Evolutionary conservation across 768 basidiomycete species (phyloP).

Genomic region (Hirschioporus abietinus): DNA sequence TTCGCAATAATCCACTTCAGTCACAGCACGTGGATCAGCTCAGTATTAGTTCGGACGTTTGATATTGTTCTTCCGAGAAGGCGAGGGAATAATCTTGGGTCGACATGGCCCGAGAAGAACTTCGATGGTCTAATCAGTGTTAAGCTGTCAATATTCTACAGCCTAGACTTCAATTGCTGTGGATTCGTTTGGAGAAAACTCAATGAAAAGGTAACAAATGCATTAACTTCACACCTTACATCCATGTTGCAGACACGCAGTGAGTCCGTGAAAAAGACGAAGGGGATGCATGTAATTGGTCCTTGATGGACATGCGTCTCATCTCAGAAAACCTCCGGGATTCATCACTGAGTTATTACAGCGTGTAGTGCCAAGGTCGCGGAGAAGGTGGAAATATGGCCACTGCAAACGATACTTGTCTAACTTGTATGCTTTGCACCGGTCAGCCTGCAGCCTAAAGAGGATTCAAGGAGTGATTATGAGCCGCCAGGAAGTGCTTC

Average conservation of each 20-base stretch:
- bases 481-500: too few species aligned
- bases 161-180: background rate
- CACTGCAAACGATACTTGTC: background rate
- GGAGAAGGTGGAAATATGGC: background rate
- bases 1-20: background rate
- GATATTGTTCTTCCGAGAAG: background rate
- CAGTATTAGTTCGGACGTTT: background rate
- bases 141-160: background rate
- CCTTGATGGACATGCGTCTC: background rate
- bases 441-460: background rate
- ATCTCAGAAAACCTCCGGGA: background rate
- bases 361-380: background rate
- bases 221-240: background rate
- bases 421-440: background rate
- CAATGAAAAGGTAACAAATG: background rate
- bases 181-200: background rate
- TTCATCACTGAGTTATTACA: background rate
- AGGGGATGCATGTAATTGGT: background rate
- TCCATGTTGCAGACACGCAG: background rate
- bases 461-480: constrained; percentile 1
- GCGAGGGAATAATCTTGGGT: background rate
- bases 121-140: background rate
- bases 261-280: background rate
- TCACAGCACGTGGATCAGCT: background rate
- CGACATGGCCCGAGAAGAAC: background rate